Conservation (phyloP, 225 moss, liverwort and hornwort species). For the Marchantia polymorpha region DNA sequence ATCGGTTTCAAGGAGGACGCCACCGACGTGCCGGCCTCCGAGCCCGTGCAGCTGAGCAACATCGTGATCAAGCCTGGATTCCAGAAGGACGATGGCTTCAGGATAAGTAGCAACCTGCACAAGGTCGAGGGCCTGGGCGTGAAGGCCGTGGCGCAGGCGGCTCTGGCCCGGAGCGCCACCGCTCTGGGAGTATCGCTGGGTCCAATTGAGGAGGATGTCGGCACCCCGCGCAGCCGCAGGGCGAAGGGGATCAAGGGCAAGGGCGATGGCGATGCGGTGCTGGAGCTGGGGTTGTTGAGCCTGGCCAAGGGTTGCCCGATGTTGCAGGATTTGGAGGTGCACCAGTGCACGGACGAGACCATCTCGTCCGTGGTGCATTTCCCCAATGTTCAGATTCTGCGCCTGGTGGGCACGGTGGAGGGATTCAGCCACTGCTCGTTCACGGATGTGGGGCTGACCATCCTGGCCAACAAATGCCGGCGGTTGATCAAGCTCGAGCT, state of each 20-base stretch:
- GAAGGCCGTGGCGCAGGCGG: slow-evolving; percentile 12
- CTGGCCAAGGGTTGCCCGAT: slow-evolving; percentile 69
- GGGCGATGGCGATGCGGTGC: not conserved
- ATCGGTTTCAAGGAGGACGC: not conserved
- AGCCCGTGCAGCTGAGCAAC: not conserved
- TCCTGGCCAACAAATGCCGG: slow-evolving; percentile 78
- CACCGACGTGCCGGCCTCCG: not conserved
- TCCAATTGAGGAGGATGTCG: slow-evolving; percentile 16
- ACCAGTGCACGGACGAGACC: slow-evolving; percentile 95
- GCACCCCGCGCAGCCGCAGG: slow-evolving; percentile 6
- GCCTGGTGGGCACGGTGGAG: slow-evolving; percentile 71
- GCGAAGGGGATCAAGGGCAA: slow-evolving; percentile 12
- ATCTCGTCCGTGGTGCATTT: slow-evolving; percentile 69
- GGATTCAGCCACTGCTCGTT: slow-evolving; percentile 80
- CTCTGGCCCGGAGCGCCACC: not conserved
- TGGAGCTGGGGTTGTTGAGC: slow-evolving; percentile 61
- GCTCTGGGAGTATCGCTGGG: not conserved
- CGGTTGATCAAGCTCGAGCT: slow-evolving; percentile 79
- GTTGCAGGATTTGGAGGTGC: slow-evolving; percentile 79
- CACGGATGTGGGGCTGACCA: slow-evolving; percentile 91
- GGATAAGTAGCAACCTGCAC: slow-evolving; percentile 4
- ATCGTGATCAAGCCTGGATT: not conserved
- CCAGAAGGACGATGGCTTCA: not conserved
- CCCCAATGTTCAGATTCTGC: slow-evolving; percentile 75
- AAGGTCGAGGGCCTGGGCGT: slow-evolving; percentile 8